Evolutionary conservation across 108 stramenopile species (phyloP).

Genomic region (Discostella pseudostelligera): DNA sequence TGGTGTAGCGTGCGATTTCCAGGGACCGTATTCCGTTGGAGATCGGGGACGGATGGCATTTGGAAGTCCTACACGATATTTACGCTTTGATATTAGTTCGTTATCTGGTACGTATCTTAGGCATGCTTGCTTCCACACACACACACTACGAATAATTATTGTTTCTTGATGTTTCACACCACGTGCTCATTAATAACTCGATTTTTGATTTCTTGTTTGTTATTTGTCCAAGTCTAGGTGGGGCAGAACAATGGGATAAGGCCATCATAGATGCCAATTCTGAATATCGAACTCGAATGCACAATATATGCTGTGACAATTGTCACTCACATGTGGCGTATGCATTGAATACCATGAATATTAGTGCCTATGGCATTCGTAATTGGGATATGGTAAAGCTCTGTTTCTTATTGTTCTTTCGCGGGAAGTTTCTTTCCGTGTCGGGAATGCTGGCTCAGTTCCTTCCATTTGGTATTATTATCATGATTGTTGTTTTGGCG

Average conservation of each 20-base stretch:
- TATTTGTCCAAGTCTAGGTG: too few relatives aligned
- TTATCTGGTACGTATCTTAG: constrained; percentile 35
- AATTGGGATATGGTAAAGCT: constrained; percentile 96
- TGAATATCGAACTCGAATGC: constrained; percentile 88
- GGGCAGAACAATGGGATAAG: constrained; percentile 78
- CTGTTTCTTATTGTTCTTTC: constrained; percentile 88
- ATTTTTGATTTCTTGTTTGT: too few relatives aligned
- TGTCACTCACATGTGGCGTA: constrained; percentile 97
- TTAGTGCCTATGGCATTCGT: constrained; percentile 54
- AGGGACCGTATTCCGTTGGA: constrained; percentile 92
- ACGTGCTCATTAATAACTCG: neutral
- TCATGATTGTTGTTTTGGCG: constrained; percentile 40
- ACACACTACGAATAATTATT: too few relatives aligned
- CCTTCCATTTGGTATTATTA: constrained; percentile 56
- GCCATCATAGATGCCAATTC: constrained; percentile 80
- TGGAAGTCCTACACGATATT: constrained; percentile 55
- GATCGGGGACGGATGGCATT: constrained; percentile 66
- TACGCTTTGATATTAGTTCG: constrained; percentile 46
- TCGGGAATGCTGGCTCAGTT: constrained; percentile 65
- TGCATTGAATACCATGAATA: constrained; percentile 82
- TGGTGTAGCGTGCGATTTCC: constrained; percentile 93
- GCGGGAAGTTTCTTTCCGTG: constrained; percentile 66
- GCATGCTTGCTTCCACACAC: too few relatives aligned
- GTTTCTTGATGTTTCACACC: neutral
- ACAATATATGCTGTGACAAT: constrained; percentile 97